Base-by-base conservation (phyloP, 176 grass and related monocot genomes). In the Rhipidocladum racemiflorum region DNA sequence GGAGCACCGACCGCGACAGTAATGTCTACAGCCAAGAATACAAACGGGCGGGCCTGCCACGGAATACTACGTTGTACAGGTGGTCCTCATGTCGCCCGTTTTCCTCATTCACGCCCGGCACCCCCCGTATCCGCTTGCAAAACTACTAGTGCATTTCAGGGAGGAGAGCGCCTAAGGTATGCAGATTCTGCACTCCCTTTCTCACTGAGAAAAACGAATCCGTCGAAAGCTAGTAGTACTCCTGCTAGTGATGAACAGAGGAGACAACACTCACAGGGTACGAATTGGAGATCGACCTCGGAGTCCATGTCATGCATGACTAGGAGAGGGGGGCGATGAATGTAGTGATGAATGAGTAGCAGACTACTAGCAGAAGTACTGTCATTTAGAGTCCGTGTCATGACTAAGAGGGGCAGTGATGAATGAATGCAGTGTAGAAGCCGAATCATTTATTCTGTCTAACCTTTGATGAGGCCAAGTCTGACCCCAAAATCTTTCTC, bases 1-100 rank as follows among this genome's bases (percentile, higher is more conserved):
- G n/a, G 29, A 59, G 74, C 48, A 49, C 56, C 59, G 67, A 79
- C 27, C 38, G 74, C 28, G 66, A 73, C 67, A 73, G 55, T 83
- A 65, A n/a, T 63, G 63, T 32, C 16, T 29, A 39, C n/a, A 15
- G 63, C 30, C 9, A 28, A 20, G 60, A 27, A 27, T 59, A 67
- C 51, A 32, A 45, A 38, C 12, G 67, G 67, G 48, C 28, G 65
- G 72, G 21, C 44, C 45, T 71, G 36, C 16, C 56, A 42, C 36
- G 72, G 56, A 68, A 18, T 55, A 43, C 44, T 44, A 77, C 65
- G 45, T 71, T 81, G 69, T 74, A 57, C 35, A 12, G 35, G 55
- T 51, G 75, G 56, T 79, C 84, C 84, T 62, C 29, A 16, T 24
- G 11, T 50, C 17, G 18, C 25, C 61, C 10, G 23, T 18, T 11